Evolutionary conservation across 176 grass and related monocot species (phyloP), one percentile per base, ranked within the genome.

Genomic region (Lolium rigidum): DNA sequence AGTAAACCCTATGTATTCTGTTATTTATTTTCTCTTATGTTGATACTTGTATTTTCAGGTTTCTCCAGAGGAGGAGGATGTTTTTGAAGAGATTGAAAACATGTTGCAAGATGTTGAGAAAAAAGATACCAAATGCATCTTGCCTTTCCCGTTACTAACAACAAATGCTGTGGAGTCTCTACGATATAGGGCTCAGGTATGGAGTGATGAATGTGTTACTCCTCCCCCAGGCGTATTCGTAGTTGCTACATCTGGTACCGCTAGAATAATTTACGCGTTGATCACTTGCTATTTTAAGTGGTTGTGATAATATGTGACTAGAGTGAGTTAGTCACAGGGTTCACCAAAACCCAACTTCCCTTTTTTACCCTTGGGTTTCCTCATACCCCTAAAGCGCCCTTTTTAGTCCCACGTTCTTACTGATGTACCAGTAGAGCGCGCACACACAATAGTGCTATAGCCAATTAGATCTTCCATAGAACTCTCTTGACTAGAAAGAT

Each of bases 181-280:
- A 76, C 91, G 96, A 4, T 98, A 98, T 43, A 95, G 96, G 55
- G 84, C 93, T 88, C 91, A 98, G 93, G 96, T 94, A 87, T 59
- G 57, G 7, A n/a, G 51, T 39, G 54, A 28, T 55, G 21, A 48
- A 82, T 65, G 52, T 70, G 86, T 15, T 77, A 80, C 72, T 71
- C 85, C 58, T 31, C 17, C 56, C 49, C 50, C 47, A 28, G 17
- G 80, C 60, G 43, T 81, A 17, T 79, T 65, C 49, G 43, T 65
- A 57, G 72, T 86, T 83, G 17, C 41, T 43, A 43, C 7, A 82
- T 88, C 64, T 8, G 41, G 5, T 43, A 43, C 41, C 41, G 41
- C 41, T 43, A 43, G 41, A 43, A 43, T 43, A 43, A 43, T 43
- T 43, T 43, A 43, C 6, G 41, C 7, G 41, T 43, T 43, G 41